A percentile compares a stretch with the other conserved stretches of the same genome.
Evolutionary conservation across 441 rosid genomes (phyloP).

Genomic region (Populus hybrid): DNA sequence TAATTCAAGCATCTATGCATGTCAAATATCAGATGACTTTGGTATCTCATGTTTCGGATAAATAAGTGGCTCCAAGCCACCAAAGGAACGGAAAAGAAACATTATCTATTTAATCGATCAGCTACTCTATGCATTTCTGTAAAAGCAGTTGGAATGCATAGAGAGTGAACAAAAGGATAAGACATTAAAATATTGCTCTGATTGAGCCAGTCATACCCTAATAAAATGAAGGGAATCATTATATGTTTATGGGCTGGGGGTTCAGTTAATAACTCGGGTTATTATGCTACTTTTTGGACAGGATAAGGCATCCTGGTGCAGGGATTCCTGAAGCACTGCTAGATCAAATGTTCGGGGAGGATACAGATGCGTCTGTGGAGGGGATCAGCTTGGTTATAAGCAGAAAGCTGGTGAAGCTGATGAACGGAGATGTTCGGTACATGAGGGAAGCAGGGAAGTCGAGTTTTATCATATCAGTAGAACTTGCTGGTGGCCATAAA

Average conservation of each 20-base stretch:
- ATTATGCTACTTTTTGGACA: conserved; percentile 25
- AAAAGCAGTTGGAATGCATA: background rate
- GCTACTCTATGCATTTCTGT: background rate
- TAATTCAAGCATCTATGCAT: background rate
- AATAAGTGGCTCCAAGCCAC: background rate
- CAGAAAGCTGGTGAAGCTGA: conserved; percentile 70
- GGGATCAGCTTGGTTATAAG: conserved; percentile 77
- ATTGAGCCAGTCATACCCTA: background rate
- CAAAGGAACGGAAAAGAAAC: background rate
- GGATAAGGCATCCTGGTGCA: conserved; percentile 69
- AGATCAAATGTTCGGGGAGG: conserved; percentile 72
- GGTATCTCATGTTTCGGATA: background rate
- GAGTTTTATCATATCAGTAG: conserved; percentile 64
- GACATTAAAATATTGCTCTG: background rate
- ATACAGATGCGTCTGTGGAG: conserved; percentile 71
- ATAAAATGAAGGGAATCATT: background rate
- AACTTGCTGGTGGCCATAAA: conserved; percentile 68
- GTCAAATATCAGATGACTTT: background rate
- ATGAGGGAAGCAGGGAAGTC: conserved; percentile 81
- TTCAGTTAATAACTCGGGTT: background rate
- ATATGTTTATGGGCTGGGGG: background rate
- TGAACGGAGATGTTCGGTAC: conserved; percentile 95
- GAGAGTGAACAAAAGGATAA: background rate
- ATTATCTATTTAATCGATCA: background rate
- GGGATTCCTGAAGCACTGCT: conserved; percentile 74